Evolutionary conservation across 345 rosid species (phyloP), one percentile per base, ranked within the genome.

Genomic region (Gynandropsis gynandra): DNA sequence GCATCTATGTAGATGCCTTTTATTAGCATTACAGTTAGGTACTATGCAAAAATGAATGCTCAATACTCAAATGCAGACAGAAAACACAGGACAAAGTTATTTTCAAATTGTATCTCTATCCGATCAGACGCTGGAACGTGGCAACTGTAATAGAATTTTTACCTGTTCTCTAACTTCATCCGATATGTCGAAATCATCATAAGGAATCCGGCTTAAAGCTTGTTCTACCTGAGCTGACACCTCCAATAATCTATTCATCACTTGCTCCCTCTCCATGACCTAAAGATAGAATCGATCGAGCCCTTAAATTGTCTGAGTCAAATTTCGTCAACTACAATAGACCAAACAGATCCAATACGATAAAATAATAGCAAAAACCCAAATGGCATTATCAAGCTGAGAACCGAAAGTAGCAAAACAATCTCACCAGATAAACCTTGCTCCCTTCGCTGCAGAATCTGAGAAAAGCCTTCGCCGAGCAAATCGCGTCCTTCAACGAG

Each of bases 141-240:
- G 11, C 38, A 19, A 5, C 7, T 35, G 14, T 17, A 39, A 41
- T 42, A 47, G 11, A 44, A 20, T 37, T 52, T n/a, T 11, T 66
- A 92, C 98, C 93, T 85, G 98, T 58, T 92, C 98, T 60, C 84
- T 92, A 52, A 92, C 96, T 85, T 92, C 98, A 69, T 87, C 96
- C 3, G 96, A 85, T 57, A 92, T 87, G 53, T 85, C 96, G 11
- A 92, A 87, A 50, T 68, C 73, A 52, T 85, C 85, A 56, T 33
- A 75, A 16, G 93, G 65, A 64, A 87, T 76, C 69, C 67, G 69
- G 65, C 83, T 75, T 56, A 92, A 70, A 49, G 88, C 79, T 68
- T 79, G 84, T 64, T 87, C 93, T 70, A 87, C 38, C 58, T 52
- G 72, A 8, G 70, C 68, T 7, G 93, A 84, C 63, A 87, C 73